phyloP scores from a whole-genome alignment of 257 asterid species.

The Cruciata laevipes region DNA sequence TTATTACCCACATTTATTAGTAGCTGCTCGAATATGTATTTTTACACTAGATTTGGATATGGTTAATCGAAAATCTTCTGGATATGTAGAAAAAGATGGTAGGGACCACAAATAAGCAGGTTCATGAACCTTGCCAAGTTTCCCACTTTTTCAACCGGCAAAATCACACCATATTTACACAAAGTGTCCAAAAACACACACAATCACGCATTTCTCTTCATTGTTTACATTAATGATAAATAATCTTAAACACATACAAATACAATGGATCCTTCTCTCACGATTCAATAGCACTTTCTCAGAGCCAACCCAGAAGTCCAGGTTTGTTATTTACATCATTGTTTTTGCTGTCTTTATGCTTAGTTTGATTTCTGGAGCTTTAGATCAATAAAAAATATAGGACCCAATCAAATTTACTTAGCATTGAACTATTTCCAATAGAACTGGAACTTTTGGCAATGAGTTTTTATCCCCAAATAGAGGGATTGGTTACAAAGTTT shows the following conservation, averaged over 20 bases:
- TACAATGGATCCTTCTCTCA: background rate
- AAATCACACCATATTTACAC: background rate
- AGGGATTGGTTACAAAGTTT: background rate
- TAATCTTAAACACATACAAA: background rate
- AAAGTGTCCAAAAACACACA: no score
- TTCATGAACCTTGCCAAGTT: background rate
- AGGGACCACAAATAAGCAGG: background rate
- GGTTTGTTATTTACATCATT: background rate
- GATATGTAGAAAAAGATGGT: background rate
- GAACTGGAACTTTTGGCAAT: background rate
- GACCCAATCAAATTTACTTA: background rate
- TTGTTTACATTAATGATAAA: background rate
- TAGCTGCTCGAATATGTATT: no score
- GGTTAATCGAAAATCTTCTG: no score
- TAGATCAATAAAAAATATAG: background rate
- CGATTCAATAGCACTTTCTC: background rate
- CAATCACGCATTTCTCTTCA: background rate
- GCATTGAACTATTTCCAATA: background rate
- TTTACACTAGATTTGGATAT: no score
- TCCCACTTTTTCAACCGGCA: constrained; percentile 1
- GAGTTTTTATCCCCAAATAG: background rate
- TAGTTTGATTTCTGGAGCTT: background rate
- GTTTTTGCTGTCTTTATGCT: background rate
- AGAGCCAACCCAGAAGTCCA: background rate
- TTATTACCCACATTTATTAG: no score